A percentile compares a stretch with the other conserved stretches of the same genome.
phyloP scores from a whole-genome alignment of 306 rosid genomes.

The Rubus idaeus region DNA sequence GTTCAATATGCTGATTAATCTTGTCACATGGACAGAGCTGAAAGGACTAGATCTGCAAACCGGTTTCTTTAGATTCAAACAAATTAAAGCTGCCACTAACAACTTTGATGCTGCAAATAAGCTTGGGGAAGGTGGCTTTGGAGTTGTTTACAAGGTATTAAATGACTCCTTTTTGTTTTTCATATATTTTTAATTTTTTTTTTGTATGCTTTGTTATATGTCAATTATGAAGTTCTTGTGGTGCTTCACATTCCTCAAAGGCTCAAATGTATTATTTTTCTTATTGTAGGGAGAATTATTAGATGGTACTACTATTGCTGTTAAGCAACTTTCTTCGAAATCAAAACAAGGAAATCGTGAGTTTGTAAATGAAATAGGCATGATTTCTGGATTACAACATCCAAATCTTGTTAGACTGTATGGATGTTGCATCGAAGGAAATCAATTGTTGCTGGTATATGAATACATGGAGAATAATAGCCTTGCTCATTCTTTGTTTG shows the following conservation, averaged over 20 bases:
- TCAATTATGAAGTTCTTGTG: neutral
- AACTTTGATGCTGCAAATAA: constrained; percentile 19
- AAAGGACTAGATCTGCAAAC: constrained; percentile 32
- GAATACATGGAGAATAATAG: constrained; percentile 28
- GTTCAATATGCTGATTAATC: neutral
- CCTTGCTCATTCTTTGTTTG: constrained; percentile 20
- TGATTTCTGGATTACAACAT: constrained; percentile 23
- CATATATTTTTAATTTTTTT: neutral
- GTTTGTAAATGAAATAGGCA: constrained; percentile 19
- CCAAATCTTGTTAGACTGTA: constrained; percentile 14
- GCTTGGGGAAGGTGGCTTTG: constrained; percentile 26
- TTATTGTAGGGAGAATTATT: constrained; percentile 11
- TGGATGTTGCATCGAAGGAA: constrained; percentile 21
- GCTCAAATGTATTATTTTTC: neutral
- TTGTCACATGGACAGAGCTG: constrained; percentile 25
- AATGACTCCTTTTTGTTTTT: neutral
- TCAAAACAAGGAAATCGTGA: constrained; percentile 17
- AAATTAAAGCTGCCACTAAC: constrained; percentile 34
- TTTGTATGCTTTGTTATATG: neutral
- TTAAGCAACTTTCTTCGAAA: constrained; percentile 22
- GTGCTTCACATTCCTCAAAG: neutral
- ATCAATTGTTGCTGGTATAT: constrained; percentile 17
- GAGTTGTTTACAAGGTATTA: constrained; percentile 19
- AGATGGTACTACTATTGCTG: constrained; percentile 24
- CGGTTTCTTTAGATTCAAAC: constrained; percentile 40